Base-by-base conservation (phyloP, 495 filamentous ascomycete species). In the Tetracladium setigerum region DNA sequence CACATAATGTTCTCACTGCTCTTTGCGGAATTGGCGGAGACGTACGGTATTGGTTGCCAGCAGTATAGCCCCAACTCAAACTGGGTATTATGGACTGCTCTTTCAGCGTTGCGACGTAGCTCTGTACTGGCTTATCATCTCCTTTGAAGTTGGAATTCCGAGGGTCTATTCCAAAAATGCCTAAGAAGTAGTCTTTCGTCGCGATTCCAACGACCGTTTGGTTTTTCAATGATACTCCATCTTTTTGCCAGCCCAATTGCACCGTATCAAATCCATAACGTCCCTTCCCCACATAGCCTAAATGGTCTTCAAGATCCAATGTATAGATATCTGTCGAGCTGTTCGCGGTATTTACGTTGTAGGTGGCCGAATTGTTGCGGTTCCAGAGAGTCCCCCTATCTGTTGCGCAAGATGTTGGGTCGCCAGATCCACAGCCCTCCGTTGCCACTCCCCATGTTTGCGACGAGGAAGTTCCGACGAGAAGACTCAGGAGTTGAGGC, bases 21-120 rank as follows among this genome's bases (percentile, higher is more conserved):
- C 2, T 9, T 37, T 37, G 5, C 10, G 2, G 34, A 5, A 14
- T 37, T 27, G 22, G 22, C 22, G 22, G 7, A 27, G 22, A 27
- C 22, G 7, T 27, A 50, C 54, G 41, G 53, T 80, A 79, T 47
- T 66, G 64, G 15, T 69, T 69, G 7, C 76, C 77, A 13, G 74
- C 77, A n/a, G 77, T 80, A 56, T 78, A 80, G 18, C 67, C 75
- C 62, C 66, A 78, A 17, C 67, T 70, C 10, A 72, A 18, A 52
- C 74, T 78, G 8, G 74, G 72, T 17, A 79, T 77, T 16, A 64
- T 46, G 8, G 61, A 62, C 14, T 72, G 56, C 30, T 72, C 60
- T 53, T 65, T 71, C 11, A 80, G 52, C 0, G 66, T 65, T 5
- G 66, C 67, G 35, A 81, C 54, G 44, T 72, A 74, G 46, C 75